Percentiles rank a stretch among this genome's conserved stretches.
Evolutionary conservation across 495 filamentous ascomycete genomes (phyloP).

Genomic region (Trichoderma orchidacearum): DNA sequence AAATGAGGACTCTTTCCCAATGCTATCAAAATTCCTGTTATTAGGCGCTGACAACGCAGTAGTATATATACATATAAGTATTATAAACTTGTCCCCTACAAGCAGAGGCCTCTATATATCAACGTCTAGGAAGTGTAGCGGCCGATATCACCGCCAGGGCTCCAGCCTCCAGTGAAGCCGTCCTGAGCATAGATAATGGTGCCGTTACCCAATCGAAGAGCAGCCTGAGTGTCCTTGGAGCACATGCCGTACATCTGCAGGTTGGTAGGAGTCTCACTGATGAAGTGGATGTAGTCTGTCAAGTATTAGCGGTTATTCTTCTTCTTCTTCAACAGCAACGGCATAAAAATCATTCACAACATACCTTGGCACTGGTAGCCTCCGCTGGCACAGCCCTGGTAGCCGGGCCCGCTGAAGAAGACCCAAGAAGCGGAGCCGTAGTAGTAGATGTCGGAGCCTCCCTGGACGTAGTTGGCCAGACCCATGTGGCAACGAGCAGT

Average conservation of each 20-base stretch:
- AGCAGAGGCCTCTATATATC: not conserved
- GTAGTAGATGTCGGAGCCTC: slow-evolving; percentile 34
- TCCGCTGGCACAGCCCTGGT: slow-evolving; percentile 12
- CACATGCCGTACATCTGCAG: slow-evolving; percentile 16
- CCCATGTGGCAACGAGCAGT: slow-evolving; percentile 32
- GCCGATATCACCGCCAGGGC: slow-evolving; percentile 29
- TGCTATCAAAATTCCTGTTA: too few species aligned
- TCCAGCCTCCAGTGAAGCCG: slow-evolving; percentile 36
- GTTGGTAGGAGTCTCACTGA: slow-evolving; percentile 11
- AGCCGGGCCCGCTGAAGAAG: slow-evolving; percentile 40
- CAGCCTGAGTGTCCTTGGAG: slow-evolving; percentile 12
- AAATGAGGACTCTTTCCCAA: too few species aligned
- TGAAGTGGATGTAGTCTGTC: slow-evolving; percentile 17
- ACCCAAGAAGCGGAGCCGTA: slow-evolving; percentile 49
- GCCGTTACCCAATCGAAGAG: slow-evolving; percentile 13
- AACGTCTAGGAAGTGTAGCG: slow-evolving; percentile 8
- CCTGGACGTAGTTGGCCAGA: slow-evolving; percentile 41
- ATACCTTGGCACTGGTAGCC: slow-evolving; percentile 13
- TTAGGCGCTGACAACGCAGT: too few species aligned
- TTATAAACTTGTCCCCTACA: not conserved
- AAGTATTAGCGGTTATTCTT: slow-evolving; percentile 1
- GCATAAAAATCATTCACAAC: slow-evolving; percentile 3
- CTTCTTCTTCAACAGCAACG: not conserved
- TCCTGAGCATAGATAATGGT: slow-evolving; percentile 9
- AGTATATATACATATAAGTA: not conserved